Evolutionary conservation across 2,329 filamentous ascomycete species (phyloP), one percentile per base, ranked within the genome.

Genomic region (Dendrostoma leiphaemia): DNA sequence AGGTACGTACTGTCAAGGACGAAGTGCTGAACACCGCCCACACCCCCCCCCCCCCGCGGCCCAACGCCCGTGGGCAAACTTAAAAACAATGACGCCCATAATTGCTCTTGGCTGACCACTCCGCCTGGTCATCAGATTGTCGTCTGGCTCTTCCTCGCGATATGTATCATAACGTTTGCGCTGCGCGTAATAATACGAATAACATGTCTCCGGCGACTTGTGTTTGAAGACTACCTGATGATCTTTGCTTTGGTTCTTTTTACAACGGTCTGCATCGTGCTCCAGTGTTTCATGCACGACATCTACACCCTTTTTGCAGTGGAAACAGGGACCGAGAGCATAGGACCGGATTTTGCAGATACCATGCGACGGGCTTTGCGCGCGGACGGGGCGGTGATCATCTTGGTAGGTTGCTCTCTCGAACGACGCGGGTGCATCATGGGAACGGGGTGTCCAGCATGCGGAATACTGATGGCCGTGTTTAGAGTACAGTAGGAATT

Each of bases 401-500:
- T 48, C 4, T 31, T 48, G 4, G 21, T 26, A 24, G n/a, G 13
- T 6, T 26, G 7, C 15, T 37, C 6, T 15, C 6, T 15, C 34
- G 37, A 40, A n/a, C n/a, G n/a, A n/a, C n/a, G n/a, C n/a, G n/a
- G n/a, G n/a, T n/a, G n/a, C n/a, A n/a, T n/a, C n/a, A n/a, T n/a
- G n/a, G n/a, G n/a, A n/a, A n/a, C n/a, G n/a, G n/a, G n/a, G n/a
- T n/a, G n/a, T n/a, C n/a, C 6, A 37, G 17, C 13, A 15, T 12
- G 34, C 13, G 34, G 13, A 37, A 37, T 15, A 37, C 34, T 5
- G 13, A 37, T 17, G 10, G 5, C 37, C n/a, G 5, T 40, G 37
- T 19, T 40, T n/a, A 45, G 32, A 28, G 19, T 15, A 40, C 34
- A 17, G n/a, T 46, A 21, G 59, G 21, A 57, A 68, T 51, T 60